Percentiles rank a stretch among this genome's conserved stretches.
Evolutionary conservation across 1,284 basidiomycete species (phyloP).

Genomic region (Apiotrichum siamense): DNA sequence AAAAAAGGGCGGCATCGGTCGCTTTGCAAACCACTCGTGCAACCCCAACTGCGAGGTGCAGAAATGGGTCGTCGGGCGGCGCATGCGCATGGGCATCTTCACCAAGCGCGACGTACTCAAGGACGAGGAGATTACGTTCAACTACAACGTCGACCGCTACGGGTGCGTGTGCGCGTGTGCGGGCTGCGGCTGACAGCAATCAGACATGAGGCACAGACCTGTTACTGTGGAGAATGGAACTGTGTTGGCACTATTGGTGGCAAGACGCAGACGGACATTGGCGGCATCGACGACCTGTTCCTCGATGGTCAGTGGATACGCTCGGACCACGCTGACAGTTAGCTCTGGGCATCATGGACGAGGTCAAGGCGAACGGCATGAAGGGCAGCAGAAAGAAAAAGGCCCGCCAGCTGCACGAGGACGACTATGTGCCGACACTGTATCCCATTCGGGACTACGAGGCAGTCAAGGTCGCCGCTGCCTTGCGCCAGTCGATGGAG

Average conservation of each 20-base stretch:
- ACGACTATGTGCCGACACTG: constrained; percentile 69
- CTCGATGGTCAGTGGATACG: constrained; percentile 65
- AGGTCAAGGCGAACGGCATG: constrained; percentile 67
- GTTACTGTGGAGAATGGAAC: constrained; percentile 92
- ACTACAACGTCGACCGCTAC: constrained; percentile 99
- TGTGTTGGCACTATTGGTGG: constrained; percentile 96
- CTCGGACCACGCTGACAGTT: constrained; percentile 5
- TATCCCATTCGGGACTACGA: constrained; percentile 67
- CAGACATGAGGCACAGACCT: constrained; percentile 90
- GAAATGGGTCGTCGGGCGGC: constrained; percentile 90
- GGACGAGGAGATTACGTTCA: constrained; percentile 95
- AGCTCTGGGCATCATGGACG: constrained; percentile 94
- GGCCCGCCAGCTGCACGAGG: constrained; percentile 81
- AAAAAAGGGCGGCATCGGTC: constrained; percentile 89
- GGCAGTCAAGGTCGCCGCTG: constrained; percentile 84
- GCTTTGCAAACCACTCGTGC: constrained; percentile 98
- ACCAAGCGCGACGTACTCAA: constrained; percentile 73
- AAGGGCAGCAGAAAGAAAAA: constrained; percentile 89
- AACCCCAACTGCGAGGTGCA: constrained; percentile 98
- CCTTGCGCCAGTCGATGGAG: constrained; percentile 75
- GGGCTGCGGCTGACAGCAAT: constrained; percentile 9
- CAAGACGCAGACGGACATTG: constrained; percentile 96
- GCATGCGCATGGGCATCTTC: constrained; percentile 97
- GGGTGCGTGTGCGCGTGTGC: constrained; percentile 60
- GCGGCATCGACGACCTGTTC: constrained; percentile 86